A percentile compares a stretch with the other conserved stretches of the same genome.
phyloP scores from a whole-genome alignment of 768 basidiomycete species.

The Neoboletus brunneissimus region DNA sequence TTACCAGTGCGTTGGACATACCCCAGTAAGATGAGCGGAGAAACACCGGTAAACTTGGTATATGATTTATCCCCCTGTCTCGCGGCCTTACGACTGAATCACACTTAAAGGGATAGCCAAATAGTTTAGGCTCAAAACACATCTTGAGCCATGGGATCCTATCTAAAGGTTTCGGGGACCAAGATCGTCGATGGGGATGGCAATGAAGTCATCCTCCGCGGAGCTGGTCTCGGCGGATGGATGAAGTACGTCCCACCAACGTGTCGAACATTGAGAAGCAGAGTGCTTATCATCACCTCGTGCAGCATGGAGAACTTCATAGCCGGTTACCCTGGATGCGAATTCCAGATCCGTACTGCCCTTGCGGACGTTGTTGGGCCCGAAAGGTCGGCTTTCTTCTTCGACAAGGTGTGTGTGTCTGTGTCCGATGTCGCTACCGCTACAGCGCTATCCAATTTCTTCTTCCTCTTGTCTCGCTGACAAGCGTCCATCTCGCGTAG shows the following conservation, averaged over 20 bases:
- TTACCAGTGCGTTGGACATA: neutral
- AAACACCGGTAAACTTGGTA: slow-evolving; percentile 12
- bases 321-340: slow-evolving; percentile 77
- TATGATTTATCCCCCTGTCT: neutral
- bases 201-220: slow-evolving; percentile 58
- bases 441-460: neutral
- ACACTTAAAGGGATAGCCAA: neutral
- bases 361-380: slow-evolving; percentile 63
- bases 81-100: neutral
- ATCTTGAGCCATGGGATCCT: slow-evolving; percentile 32
- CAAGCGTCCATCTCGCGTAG: slow-evolving; percentile 32
- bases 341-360: slow-evolving; percentile 71
- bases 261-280: slow-evolving; percentile 4
- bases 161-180: slow-evolving; percentile 55
- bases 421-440: neutral
- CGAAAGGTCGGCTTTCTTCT: slow-evolving; percentile 73
- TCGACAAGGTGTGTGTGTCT: slow-evolving; percentile 64
- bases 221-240: slow-evolving; percentile 82
- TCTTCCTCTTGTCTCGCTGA: neutral
- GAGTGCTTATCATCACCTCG: slow-evolving; percentile 3
- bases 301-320: slow-evolving; percentile 77
- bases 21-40: slow-evolving; percentile 6
- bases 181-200: slow-evolving; percentile 57
- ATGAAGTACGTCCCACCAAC: slow-evolving; percentile 61
- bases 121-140: neutral